phyloP scores from a whole-genome alignment of 2,329 filamentous ascomycete genomes.

The Colletotrichum coccodes region DNA sequence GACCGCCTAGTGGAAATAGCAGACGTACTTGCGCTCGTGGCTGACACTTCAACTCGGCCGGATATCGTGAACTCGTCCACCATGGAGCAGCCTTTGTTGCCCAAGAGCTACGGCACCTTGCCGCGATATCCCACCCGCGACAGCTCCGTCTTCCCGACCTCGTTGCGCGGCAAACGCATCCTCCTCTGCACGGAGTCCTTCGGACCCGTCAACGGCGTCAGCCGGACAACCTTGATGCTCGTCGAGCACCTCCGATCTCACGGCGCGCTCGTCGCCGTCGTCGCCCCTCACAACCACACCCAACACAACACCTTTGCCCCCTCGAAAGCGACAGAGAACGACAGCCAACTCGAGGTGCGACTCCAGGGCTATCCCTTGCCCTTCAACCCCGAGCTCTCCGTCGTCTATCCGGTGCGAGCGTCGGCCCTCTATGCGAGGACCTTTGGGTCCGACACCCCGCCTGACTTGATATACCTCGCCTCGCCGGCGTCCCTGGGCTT shows the following conservation, averaged over 20 bases:
- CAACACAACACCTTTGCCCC: slow-evolving; percentile 65
- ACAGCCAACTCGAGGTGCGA: slow-evolving; percentile 60
- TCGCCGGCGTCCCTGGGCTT: slow-evolving; percentile 77
- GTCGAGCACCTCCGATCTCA: slow-evolving; percentile 74
- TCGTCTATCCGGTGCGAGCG: slow-evolving; percentile 75
- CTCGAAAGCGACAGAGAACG: slow-evolving; percentile 42
- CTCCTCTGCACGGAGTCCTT: slow-evolving; percentile 78
- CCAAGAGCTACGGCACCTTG: slow-evolving; percentile 5
- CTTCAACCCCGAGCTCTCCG: slow-evolving; percentile 77
- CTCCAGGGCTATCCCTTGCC: slow-evolving; percentile 73
- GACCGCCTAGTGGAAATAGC: not conserved
- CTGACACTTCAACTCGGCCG: not conserved
- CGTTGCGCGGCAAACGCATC: slow-evolving; percentile 69
- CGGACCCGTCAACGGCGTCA: slow-evolving; percentile 79
- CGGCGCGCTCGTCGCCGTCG: slow-evolving; percentile 72
- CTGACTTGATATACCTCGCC: slow-evolving; percentile 76
- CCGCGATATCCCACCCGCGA: slow-evolving; percentile 44
- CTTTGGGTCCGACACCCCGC: slow-evolving; percentile 60
- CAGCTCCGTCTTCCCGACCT: slow-evolving; percentile 54
- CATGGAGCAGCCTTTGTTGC: slow-evolving; percentile 22
- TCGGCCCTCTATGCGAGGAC: slow-evolving; percentile 69
- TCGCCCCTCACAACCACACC: slow-evolving; percentile 70
- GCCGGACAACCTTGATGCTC: slow-evolving; percentile 75
- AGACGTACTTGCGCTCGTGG: not conserved
- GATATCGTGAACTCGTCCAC: not conserved